A percentile compares a stretch with the other conserved stretches of the same genome.
Conservation (phyloP, 495 filamentous ascomycete species). For the Glutinoglossum americanum region DNA sequence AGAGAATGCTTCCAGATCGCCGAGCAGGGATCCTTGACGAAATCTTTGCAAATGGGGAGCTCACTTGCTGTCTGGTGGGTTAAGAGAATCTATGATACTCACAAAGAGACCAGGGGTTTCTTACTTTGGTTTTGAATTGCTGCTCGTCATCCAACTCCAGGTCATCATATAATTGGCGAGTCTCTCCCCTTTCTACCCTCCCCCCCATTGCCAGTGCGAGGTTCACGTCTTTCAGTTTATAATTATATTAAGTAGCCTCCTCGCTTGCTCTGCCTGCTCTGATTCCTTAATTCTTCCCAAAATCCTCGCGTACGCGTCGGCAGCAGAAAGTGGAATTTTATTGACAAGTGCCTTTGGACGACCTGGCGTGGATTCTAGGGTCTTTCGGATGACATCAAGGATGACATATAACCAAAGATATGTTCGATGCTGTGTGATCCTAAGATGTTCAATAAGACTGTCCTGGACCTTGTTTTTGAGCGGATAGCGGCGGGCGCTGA, state of each 20-base stretch:
- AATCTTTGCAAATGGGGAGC: slow-evolving; percentile 10
- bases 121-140: slow-evolving; percentile 3
- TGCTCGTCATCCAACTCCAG: slow-evolving; percentile 8
- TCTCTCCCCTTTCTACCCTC: too few species aligned
- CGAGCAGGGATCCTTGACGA: too few species aligned
- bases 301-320: background rate
- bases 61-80: slow-evolving; percentile 24
- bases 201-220: background rate
- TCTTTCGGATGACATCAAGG: background rate
- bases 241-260: background rate
- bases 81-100: slow-evolving; percentile 14
- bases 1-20: background rate
- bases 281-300: background rate
- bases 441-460: background rate
- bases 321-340: background rate
- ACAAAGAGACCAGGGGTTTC: slow-evolving; percentile 21
- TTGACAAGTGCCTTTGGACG: background rate
- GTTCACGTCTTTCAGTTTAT: background rate
- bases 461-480: background rate
- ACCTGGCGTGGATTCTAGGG: background rate
- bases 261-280: background rate
- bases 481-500: too few species aligned
- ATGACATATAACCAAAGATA: background rate
- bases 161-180: background rate
- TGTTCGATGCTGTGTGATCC: background rate